Percentiles rank a stretch among this genome's conserved stretches.
These are phyloP conservation scores for Diaporthe nobilis DNA, from an alignment of 2,329 filamentous ascomycete genomes.

Conservation along the genomic window DNA sequence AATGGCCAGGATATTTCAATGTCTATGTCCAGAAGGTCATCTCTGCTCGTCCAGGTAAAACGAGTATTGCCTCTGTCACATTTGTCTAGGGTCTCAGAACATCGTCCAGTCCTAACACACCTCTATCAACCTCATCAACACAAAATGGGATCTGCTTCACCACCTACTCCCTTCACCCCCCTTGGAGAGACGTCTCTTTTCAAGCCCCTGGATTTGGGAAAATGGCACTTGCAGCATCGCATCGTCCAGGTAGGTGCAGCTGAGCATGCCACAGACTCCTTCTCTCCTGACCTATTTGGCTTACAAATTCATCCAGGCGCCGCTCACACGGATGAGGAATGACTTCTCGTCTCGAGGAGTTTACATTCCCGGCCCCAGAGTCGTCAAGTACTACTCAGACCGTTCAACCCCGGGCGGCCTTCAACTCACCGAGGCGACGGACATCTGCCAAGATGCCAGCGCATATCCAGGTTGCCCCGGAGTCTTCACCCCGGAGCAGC, in stretches of 20 bases:
- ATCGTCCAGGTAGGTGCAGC: slow-evolving; percentile 51
- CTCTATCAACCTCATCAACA: neutral
- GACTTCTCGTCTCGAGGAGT: slow-evolving; percentile 52
- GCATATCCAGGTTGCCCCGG: slow-evolving; percentile 50
- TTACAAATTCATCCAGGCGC: slow-evolving; percentile 43
- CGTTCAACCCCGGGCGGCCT: slow-evolving; percentile 52
- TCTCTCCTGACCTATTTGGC: too few relatives aligned
- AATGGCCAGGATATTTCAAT: slow-evolving; percentile 9
- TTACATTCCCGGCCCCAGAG: slow-evolving; percentile 49
- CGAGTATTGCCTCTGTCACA: neutral
- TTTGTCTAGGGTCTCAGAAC: neutral
- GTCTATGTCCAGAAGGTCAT: neutral
- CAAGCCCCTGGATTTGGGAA: slow-evolving; percentile 52
- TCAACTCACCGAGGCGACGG: slow-evolving; percentile 50
- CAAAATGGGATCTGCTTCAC: slow-evolving; percentile 35
- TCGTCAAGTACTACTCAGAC: slow-evolving; percentile 50
- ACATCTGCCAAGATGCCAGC: slow-evolving; percentile 48
- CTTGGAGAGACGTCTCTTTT: slow-evolving; percentile 51
- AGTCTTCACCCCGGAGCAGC: slow-evolving; percentile 49
- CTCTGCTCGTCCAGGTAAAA: neutral
- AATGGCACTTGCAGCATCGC: slow-evolving; percentile 52
- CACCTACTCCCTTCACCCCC: slow-evolving; percentile 34
- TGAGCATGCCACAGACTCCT: neutral
- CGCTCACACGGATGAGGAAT: slow-evolving; percentile 50
- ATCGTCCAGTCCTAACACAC: neutral